Evolutionary conservation across 129 eudicot species (phyloP).

Genomic region (sunflower (Helianthus annuus)): HanXRQr2.0-SUNRISE NC_035443.2:189429369-189429868

Average conservation of each 20-base stretch:
- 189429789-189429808: conserved; percentile 33
- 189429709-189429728: conserved; percentile 93
- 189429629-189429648: conserved; percentile 51
- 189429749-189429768: conserved; percentile 97
- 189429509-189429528: conserved; percentile 71
- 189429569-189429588: conserved; percentile 62
- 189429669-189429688: conserved; percentile 92
- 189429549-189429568: conserved; percentile 95
- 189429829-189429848: conserved; percentile 70
- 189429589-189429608: background rate
- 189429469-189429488: conserved; percentile 85
- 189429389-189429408: conserved; percentile 91
- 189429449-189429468: conserved; percentile 95
- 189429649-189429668: conserved; percentile 92
- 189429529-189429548: conserved; percentile 85
- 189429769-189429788: conserved; percentile 58
- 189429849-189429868: conserved; percentile 95
- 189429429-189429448: conserved; percentile 79
- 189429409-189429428: conserved; percentile 75
- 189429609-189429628: background rate
- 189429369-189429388: conserved; percentile 73
- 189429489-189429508: conserved; percentile 82
- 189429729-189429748: conserved; percentile 93
- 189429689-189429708: conserved; percentile 96
- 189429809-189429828: conserved; percentile 46